These are phyloP conservation scores for Austroboletus niveus DNA, from an alignment of 1,284 basidiomycete species.

Conservation along the genomic window DNA sequence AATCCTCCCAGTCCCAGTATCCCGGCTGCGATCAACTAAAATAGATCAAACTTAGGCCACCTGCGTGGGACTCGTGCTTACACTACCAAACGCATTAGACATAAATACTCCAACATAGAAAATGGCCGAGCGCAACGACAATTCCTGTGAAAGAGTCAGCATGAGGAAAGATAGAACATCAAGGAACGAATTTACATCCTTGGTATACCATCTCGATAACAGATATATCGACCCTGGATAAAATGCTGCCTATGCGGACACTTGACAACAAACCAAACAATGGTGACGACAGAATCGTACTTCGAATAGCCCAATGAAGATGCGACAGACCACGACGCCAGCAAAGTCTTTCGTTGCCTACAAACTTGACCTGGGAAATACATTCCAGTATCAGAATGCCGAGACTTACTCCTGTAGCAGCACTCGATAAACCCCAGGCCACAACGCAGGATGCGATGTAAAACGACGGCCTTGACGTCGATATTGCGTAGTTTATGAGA, in stretches of 20 bases:
- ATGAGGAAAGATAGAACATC: neutral
- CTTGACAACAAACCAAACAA: neutral
- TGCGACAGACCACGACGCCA: constrained; percentile 55
- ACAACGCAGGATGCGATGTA: constrained; percentile 62
- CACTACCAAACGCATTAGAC: constrained; percentile 75
- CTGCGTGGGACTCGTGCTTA: constrained; percentile 33
- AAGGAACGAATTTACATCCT: constrained; percentile 38
- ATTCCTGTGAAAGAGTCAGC: constrained; percentile 41
- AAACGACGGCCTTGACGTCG: constrained; percentile 49
- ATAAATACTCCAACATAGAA: constrained; percentile 68
- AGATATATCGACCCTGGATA: constrained; percentile 64
- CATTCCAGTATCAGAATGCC: neutral
- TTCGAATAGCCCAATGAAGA: constrained; percentile 66
- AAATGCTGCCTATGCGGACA: constrained; percentile 48
- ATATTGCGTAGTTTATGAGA: neutral
- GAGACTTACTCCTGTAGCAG: constrained; percentile 55
- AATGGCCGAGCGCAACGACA: constrained; percentile 67
- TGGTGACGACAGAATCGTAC: constrained; percentile 19
- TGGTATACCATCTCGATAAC: constrained; percentile 66
- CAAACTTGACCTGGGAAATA: neutral
- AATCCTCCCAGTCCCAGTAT: constrained; percentile 55
- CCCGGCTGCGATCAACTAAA: constrained; percentile 63
- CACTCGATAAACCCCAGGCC: constrained; percentile 62
- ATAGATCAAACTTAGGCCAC: constrained; percentile 1
- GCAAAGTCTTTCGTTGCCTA: constrained; percentile 54